phyloP scores from a whole-genome alignment of 305 asterid species.

The Ruellia speciosa region DNA sequence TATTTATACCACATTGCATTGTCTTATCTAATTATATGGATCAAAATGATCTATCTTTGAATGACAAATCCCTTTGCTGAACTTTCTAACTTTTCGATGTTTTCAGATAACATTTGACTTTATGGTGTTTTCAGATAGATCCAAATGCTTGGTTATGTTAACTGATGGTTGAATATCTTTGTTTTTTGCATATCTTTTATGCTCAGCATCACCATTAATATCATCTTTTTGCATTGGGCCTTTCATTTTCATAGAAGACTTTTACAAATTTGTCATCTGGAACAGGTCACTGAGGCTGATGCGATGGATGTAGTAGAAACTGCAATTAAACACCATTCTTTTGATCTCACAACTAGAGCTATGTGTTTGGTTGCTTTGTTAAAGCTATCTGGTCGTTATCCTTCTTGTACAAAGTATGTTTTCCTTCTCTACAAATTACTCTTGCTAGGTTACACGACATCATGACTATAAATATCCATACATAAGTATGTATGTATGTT shows the following conservation, averaged over 20 bases:
- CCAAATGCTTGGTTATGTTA: slow-evolving; percentile 9
- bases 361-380: slow-evolving; percentile 87
- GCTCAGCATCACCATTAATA: slow-evolving; percentile 4
- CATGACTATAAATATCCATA: background rate
- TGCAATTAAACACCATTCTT: slow-evolving; percentile 55
- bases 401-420: slow-evolving; percentile 78
- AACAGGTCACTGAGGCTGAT: slow-evolving; percentile 90
- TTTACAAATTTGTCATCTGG: slow-evolving; percentile 19
- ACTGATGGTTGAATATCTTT: background rate
- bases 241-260: slow-evolving; percentile 19
- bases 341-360: slow-evolving; percentile 71
- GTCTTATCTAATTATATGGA: background rate
- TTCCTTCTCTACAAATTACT: slow-evolving; percentile 17
- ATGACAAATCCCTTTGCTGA: too few species aligned
- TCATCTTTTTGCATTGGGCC: slow-evolving; percentile 13
- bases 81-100: slow-evolving; percentile 9
- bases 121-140: background rate
- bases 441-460: slow-evolving; percentile 6
- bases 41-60: too few species aligned
- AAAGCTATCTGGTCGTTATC: slow-evolving; percentile 86
- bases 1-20: background rate
- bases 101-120: background rate
- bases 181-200: background rate
- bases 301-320: slow-evolving; percentile 80
- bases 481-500: too few species aligned